Base-by-base conservation (phyloP, 163 green algal genomes). In the Chlamydomonas reinhardtii region DNA sequence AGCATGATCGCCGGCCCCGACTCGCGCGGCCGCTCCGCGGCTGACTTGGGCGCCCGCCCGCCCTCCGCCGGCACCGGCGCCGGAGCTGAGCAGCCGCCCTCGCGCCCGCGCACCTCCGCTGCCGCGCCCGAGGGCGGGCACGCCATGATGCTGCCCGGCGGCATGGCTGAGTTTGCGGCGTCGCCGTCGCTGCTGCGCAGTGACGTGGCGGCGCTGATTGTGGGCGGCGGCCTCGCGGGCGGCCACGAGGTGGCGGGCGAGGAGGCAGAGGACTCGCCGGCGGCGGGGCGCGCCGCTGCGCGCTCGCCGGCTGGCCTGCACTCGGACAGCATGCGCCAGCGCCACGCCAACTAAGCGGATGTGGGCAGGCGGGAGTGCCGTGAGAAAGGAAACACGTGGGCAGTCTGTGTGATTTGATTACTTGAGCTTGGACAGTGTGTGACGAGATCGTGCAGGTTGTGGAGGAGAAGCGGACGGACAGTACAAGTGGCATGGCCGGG, bases 111-210 rank as follows among this genome's bases (percentile, higher is more conserved):
- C 24, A 66, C 24, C 59, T 15, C 59, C 20, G 9, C 24, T 22
- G 5, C 59, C 24, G 59, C 25, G 59, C 59, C 24, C 59, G 59
- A 65, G 64, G 64, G 6, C 64, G 29, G 29, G 29, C 64, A 70
- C 24, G 74, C 77, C 22, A 71, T 85, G 68, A 61, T 64, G 79
- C 68, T 77, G 48, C 79, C 79, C 0, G 78, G 78, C 66, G 77
- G 77, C 56, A 85, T 85, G 79, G 37, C 77, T 24, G 68, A 71
- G 52, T 86, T 86, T 31, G 52, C 34, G n/a, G 80, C 80, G 37
- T 66, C 80, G 69, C 70, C 80, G 25, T 86, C 80, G 32, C 80
- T 86, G 54, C 69, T 86, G 69, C 80, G 69, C 70, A 86, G 80
- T 22, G 80, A 86, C 12, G 80, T 79, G 17, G 80, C 80, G 27